A percentile compares a stretch with the other conserved stretches of the same genome.
These are phyloP conservation scores for Gentiana dahurica DNA, from an alignment of 257 asterid species.

Conservation along the genomic window DNA sequence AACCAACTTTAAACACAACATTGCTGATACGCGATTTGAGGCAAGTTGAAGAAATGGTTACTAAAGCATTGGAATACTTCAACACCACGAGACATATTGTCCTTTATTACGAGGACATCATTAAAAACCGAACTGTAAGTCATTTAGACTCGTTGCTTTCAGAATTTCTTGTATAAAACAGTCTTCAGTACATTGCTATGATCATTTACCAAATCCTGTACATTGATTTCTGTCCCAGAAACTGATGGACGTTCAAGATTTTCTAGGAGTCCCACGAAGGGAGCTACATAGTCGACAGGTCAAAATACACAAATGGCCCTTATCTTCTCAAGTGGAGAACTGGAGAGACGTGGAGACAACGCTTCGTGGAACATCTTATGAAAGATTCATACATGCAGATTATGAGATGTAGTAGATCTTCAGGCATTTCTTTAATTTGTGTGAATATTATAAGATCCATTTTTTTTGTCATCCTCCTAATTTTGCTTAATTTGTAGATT, in stretches of 20 bases:
- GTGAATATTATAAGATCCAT: conserved; percentile 11
- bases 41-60: conserved; percentile 62
- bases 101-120: conserved; percentile 77
- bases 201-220: conserved; percentile 1
- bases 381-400: conserved; percentile 49
- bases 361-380: conserved; percentile 65
- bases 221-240: conserved; percentile 29
- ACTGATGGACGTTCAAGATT: conserved; percentile 67
- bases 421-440: conserved; percentile 14
- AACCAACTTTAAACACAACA: conserved; percentile 62
- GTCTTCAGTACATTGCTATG: background rate
- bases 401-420: conserved; percentile 45
- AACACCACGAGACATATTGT: conserved; percentile 70
- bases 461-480: background rate
- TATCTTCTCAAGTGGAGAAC: conserved; percentile 68
- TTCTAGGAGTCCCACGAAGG: conserved; percentile 58
- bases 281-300: conserved; percentile 72
- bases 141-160: conserved; percentile 3
- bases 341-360: conserved; percentile 68
- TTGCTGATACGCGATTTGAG: conserved; percentile 46
- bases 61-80: conserved; percentile 56
- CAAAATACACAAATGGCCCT: conserved; percentile 75
- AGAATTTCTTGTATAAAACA: background rate
- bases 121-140: conserved; percentile 69
- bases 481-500: conserved; percentile 11